Evolutionary conservation across 768 basidiomycete genomes (phyloP), one percentile per base, ranked within the genome.

Genomic region (Collybia mongolica): DNA sequence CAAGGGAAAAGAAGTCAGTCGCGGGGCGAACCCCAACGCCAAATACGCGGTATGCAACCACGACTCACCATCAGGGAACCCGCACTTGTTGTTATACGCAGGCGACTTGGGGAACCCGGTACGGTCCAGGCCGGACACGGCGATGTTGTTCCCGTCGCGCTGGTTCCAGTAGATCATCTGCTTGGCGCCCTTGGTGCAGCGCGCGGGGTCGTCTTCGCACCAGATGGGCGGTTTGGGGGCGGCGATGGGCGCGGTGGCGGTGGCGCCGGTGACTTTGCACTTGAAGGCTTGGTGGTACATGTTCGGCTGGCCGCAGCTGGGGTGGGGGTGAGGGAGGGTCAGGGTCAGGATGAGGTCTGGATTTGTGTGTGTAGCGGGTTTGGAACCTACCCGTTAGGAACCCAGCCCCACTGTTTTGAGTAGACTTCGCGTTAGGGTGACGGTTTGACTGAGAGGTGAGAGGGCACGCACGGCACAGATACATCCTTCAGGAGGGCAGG

Each of bases 141-240:
- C 44, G 55, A 81, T 73, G 52, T 80, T 82, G 60, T 80, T 73
- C 2, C 78, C 75, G 2, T 71, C 67, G 0, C 46, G 41, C 57
- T 81, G 79, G 54, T 82, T 71, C 79, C 78, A 82, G 60, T 73
- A 75, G 35, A 82, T 54, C 74, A 81, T 75, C 67, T 82, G 79
- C 55, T 81, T 81, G 2, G 80, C 67, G 38, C 79, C 80, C 54
- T 72, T 65, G 18, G 65, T 65, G 54, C 80, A 82, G 19, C 58
- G 65, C 7, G 56, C 57, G 3, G 65, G 61, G 48, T 81, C 65
- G 37, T 68, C 72, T 56, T 82, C 73, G 56, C 80, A 82, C 79
- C 79, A 82, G 3, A 74, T 70, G 1, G 79, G 69, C 9, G 80
- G 70, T 51, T 79, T 67, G 5, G 73, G 63, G 0, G 65, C 42